Base-by-base conservation (phyloP, 1,139 yeast genomes). In the Nematodospora anomalae region DNA sequence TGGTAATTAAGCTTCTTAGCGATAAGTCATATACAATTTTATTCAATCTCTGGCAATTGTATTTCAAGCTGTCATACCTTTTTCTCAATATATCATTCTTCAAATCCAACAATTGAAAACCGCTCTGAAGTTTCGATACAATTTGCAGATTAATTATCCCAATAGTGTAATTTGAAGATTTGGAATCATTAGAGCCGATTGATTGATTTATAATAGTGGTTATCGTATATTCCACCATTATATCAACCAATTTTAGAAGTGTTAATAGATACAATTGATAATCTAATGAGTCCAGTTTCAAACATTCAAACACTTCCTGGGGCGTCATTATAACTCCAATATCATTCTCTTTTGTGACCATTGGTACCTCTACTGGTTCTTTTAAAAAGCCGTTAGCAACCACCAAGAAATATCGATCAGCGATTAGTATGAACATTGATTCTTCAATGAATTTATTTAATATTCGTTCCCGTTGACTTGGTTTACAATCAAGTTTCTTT, bases 1-100 rank as follows among this genome's bases (percentile, higher is more conserved):
- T 40, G 10, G 41, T 32, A 11, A 52, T 49, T 32, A 52, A 42
- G 27, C 45, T 50, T 34, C 56, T 41, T 24, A 52, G 44, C 3
- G 56, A 49, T 26, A 59, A 49, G 41, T 60, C 64, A 37, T 59
- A 59, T 6, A 60, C 64, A 20, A 60, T 50, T 16, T 55, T 54
- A 37, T 60, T 60, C 21, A 59, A 46, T 43, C 56, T 57, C 43
- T 60, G 62, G 28, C 57, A 50, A 36, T 45, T 55, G 38, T 61
- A 61, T 47, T 61, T 61, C 45, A 61, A 50, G 7, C 62, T 62
- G 32, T 61, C 67, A 36, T 47, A 60, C 35, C 51, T 58, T 36
- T 62, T 53, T 38, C 67, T 49, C 16, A 61, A 41, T 11, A 36
- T 44, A 32, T 60, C 67, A 35, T 61, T 61, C 38, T 60, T 60